Evolutionary conservation across 176 grass and related monocot species (phyloP), one percentile per base, ranked within the genome.

Genomic region (Triticum urartu): DNA sequence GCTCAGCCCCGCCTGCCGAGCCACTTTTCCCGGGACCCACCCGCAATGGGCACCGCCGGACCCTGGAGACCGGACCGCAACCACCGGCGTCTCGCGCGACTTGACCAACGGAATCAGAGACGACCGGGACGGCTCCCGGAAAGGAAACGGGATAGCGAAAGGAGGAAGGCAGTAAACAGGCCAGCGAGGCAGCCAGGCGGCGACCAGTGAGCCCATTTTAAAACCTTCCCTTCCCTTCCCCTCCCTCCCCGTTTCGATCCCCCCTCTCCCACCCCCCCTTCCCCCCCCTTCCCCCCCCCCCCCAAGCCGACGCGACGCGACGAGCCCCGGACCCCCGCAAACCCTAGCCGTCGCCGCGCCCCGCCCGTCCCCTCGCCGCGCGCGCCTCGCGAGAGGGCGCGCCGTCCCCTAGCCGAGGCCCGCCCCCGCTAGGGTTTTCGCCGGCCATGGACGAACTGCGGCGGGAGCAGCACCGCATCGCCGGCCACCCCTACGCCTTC

Each of bases 401-500:
- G 68, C 68, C 34, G 22, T 14, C 43, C 3, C 61, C 36, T 21
- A 48, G 26, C 83, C 39, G 72, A 33, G 79, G 52, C 10, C 32
- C 62, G 30, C n/a, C 15, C 14, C 5, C 39, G 45, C 72, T 86
- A 90, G 67, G 84, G 89, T 81, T 90, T 87, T 79, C 6, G 36
- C 0, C 69, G 45, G 69, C 47, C 47, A 83, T 87, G 84, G 80
- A 71, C 54, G 78, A 86, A 1, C 72, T 36, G 20, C 9, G 62
- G 20, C 69, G 36, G 52, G 28, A 64, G 81, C 75, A 21, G 75
- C 81, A 86, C 72, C 85, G 38, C 45, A 40, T 68, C 45, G 56
- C 35, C 30, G 76, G 87, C 60, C 87, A 87, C 77, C 22, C 54
- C 64, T 82, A 68, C 67, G 92, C 92, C 64, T 56, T n/a, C 38